Conservation (phyloP, 2,329 filamentous ascomycete genomes). For the Xylaria sp. region DNA sequence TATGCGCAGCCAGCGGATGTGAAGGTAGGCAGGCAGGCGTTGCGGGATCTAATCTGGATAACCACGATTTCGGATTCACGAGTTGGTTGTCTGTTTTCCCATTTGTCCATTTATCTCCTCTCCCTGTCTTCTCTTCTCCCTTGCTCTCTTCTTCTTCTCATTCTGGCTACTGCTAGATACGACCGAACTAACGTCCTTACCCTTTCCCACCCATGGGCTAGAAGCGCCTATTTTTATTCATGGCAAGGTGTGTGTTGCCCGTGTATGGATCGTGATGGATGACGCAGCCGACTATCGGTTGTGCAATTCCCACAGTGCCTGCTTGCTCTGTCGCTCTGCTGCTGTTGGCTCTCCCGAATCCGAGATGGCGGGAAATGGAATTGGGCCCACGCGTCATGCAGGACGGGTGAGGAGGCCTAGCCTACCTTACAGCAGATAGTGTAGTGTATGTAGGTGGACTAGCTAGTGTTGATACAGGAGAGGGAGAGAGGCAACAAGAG, state of each 20-base stretch:
- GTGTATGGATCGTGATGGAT: constrained; percentile 27
- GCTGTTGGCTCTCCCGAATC: background rate
- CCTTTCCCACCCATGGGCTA: constrained; percentile 21
- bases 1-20: constrained; percentile 18
- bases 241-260: constrained; percentile 15
- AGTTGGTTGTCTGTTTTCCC: constrained; percentile 1
- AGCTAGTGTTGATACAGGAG: constrained; percentile 11
- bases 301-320: constrained; percentile 17
- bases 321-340: background rate
- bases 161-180: constrained; percentile 20
- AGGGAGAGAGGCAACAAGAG: background rate
- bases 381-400: constrained; percentile 19
- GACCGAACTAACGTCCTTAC: constrained; percentile 20
- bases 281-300: constrained; percentile 27
- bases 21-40: constrained; percentile 13
- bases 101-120: background rate
- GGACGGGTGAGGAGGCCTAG: constrained; percentile 12
- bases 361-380: constrained; percentile 11
- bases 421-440: constrained; percentile 3
- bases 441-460: background rate
- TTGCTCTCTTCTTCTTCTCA: constrained; percentile 1
- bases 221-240: constrained; percentile 28
- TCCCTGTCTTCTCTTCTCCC: constrained; percentile 12
- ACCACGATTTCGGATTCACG: constrained; percentile 23
- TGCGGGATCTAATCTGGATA: constrained; percentile 19